Evolutionary conservation across 2,329 filamentous ascomycete genomes (phyloP).

Genomic region (Calonectria hawksworthii): DNA sequence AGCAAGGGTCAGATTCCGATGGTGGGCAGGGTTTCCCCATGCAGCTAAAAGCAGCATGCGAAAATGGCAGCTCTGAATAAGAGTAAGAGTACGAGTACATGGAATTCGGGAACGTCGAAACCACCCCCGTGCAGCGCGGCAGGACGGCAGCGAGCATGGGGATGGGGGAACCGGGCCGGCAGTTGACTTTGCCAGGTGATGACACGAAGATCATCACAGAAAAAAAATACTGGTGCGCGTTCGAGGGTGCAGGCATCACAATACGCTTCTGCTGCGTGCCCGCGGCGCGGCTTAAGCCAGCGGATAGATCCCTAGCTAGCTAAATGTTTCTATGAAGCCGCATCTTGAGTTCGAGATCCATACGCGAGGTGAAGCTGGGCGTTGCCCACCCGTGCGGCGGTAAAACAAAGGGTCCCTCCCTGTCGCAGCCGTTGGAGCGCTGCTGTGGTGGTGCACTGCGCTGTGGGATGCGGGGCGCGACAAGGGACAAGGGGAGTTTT

Average conservation of each 20-base stretch:
- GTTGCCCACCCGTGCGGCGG: not conserved
- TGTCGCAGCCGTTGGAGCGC: not conserved
- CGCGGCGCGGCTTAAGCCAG: not conserved
- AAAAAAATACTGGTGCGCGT: not conserved
- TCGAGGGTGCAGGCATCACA: not conserved
- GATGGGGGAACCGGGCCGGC: constrained; percentile 6
- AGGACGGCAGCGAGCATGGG: not conserved
- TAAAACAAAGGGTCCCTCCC: not conserved
- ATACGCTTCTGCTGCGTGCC: not conserved
- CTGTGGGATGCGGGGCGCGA: constrained; percentile 9
- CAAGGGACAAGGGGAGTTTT: not conserved
- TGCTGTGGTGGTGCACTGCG: not conserved
- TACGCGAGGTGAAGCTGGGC: not conserved
- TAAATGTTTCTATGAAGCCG: not conserved
- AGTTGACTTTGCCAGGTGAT: not conserved
- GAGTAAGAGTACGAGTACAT: constrained; percentile 27
- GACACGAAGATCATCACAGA: not conserved
- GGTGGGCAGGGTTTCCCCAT: constrained; percentile 4
- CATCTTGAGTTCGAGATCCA: not conserved
- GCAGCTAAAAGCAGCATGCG: not conserved
- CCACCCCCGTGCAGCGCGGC: not conserved
- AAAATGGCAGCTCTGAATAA: constrained; percentile 16
- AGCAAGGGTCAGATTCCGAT: constrained; percentile 11
- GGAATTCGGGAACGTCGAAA: not conserved
- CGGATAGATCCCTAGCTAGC: not conserved